A percentile compares a stretch with the other conserved stretches of the same genome.
phyloP scores from a whole-genome alignment of 108 stramenopile species.

The Cyclotella atomus region DNA sequence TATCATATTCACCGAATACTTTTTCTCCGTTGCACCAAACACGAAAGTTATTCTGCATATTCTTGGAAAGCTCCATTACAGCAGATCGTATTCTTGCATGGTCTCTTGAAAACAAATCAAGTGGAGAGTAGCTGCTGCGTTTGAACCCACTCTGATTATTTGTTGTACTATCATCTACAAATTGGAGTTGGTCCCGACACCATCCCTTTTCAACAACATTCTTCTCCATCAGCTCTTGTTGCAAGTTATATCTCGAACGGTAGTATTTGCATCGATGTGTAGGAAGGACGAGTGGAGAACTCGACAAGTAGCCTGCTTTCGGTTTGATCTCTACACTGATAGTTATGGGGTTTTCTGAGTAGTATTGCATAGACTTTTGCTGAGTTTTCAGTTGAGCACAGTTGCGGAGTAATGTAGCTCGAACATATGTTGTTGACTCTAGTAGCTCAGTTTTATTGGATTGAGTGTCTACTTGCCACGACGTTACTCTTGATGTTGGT shows the following conservation, averaged over 20 bases:
- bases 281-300: slow-evolving; percentile 70
- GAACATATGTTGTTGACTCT: neutral
- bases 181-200: too few relatives aligned
- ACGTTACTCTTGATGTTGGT: slow-evolving; percentile 32
- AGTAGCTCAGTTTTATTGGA: neutral
- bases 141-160: slow-evolving; percentile 7
- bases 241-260: slow-evolving; percentile 55
- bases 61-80: slow-evolving; percentile 42
- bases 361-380: slow-evolving; percentile 3
- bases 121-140: slow-evolving; percentile 52
- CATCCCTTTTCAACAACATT: slow-evolving; percentile 56
- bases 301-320: slow-evolving; percentile 74
- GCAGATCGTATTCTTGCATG: slow-evolving; percentile 35
- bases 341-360: neutral
- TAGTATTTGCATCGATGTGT: slow-evolving; percentile 61
- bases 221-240: slow-evolving; percentile 51
- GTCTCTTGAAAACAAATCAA: slow-evolving; percentile 64
- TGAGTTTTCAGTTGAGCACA: slow-evolving; percentile 28
- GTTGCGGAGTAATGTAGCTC: slow-evolving; percentile 43
- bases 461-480: too few relatives aligned
- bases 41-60: slow-evolving; percentile 73
- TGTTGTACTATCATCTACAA: slow-evolving; percentile 15
- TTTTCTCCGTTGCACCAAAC: slow-evolving; percentile 48
- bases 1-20: slow-evolving; percentile 38
- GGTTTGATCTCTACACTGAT: slow-evolving; percentile 72